These are phyloP conservation scores for Musa troglodytarum DNA, from an alignment of 176 grass and related monocot genomes.

Conservation along the genomic window DNA sequence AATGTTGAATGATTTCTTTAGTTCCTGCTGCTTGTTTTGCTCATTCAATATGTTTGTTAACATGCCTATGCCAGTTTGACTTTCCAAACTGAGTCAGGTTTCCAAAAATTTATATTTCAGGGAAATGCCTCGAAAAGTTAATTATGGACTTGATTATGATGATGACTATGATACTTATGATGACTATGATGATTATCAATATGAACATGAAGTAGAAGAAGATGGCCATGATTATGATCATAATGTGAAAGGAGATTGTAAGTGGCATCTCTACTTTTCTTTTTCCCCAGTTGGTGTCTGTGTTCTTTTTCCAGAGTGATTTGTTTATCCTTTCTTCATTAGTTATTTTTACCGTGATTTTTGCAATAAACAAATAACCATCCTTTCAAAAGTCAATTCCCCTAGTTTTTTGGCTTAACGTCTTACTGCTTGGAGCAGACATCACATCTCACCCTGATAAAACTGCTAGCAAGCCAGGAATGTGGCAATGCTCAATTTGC, in stretches of 20 bases:
- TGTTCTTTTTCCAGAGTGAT: background rate
- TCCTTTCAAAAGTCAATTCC: background rate
- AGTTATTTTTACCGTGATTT: background rate
- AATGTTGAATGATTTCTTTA: background rate
- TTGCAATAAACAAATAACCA: background rate
- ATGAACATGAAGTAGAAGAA: conserved; percentile 11
- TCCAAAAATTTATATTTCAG: conserved; percentile 20
- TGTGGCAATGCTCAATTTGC: conserved; percentile 83
- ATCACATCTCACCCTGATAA: conserved; percentile 19
- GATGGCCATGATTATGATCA: conserved; percentile 5
- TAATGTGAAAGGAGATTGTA: conserved; percentile 30
- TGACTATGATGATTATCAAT: conserved; percentile 46
- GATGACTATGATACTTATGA: conserved; percentile 42
- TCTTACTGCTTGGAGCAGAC: conserved; percentile 32
- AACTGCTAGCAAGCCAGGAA: conserved; percentile 18
- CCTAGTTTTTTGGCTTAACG: conserved; percentile 17
- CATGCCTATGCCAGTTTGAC: background rate
- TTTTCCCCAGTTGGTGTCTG: background rate
- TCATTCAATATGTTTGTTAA: background rate
- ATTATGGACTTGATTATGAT: conserved; percentile 47
- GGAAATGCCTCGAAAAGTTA: conserved; percentile 77
- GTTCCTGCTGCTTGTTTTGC: background rate
- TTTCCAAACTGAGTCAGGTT: background rate
- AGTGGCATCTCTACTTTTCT: conserved; percentile 1
- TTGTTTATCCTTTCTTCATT: background rate